Base-by-base conservation (phyloP, 495 filamentous ascomycete species). In the Copromyces sp. region DNA sequence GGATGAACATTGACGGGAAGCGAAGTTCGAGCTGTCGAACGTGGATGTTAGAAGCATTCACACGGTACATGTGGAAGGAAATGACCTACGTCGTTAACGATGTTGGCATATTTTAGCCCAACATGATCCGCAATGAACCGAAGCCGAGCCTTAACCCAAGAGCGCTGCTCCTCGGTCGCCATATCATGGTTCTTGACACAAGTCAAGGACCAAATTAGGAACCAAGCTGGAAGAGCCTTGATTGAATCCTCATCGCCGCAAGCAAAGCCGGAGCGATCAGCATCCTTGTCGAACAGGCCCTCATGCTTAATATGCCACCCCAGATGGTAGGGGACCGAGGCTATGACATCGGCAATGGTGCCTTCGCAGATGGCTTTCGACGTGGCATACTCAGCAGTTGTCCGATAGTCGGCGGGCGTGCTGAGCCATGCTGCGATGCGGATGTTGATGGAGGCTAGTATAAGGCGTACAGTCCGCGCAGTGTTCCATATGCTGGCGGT, bases 311-410 rank as follows among this genome's bases (percentile, higher is more conserved):
- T 72, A 65, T 81, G 80, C 84, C 86, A 87, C 37, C 86, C 85
- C 0, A 88, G 79, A 73, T 85, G 83, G 73, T 83, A 88, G 4
- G 86, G 86, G 45, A 87, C 83, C 2, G 83, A 84, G 9, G 86
- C 82, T 42, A 87, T 80, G 42, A 87, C 78, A 69, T 87, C 86
- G 3, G 82, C 74, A 68, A 87, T 83, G 39, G 77, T 79, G 11
- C 81, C 80, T 44, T 79, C 79, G 75, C 83, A 84, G 29, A 82
- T 79, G 37, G 77, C 70, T 8, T 76, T 77, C 5, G 81, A 80
- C 1, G 78, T 78, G n/a, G 80, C 81, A 73, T 87, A 88, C 77
- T 86, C 85, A 38, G 84, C 79, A 16, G 84, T 86, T 0, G 81
- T 84, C 35, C 84, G 79, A 73, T 87, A 87, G 74, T 87, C 85